These are phyloP conservation scores for Sisymbrium irio DNA, from an alignment of 345 rosid genomes.

Conservation along the genomic window DNA sequence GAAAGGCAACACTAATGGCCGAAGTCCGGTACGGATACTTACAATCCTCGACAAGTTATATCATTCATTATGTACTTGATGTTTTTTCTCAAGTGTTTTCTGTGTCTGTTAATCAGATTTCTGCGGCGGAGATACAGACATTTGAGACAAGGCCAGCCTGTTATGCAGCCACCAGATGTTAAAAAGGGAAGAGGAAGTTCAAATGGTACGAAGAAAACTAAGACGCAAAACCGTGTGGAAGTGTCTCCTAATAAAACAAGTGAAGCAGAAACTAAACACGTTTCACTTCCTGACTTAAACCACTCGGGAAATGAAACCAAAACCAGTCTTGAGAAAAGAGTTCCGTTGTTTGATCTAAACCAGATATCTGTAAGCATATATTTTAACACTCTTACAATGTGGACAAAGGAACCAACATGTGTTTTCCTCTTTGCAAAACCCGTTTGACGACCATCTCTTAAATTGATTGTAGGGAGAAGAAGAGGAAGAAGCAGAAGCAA, in stretches of 20 bases:
- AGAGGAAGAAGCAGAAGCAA: slow-evolving; percentile 39
- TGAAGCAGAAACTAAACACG: slow-evolving; percentile 31
- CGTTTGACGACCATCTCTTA: neutral
- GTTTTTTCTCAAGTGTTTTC: neutral
- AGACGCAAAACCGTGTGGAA: slow-evolving; percentile 10
- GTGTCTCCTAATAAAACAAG: slow-evolving; percentile 5
- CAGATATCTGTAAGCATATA: slow-evolving; percentile 65
- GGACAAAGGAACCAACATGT: neutral
- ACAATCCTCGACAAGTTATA: neutral
- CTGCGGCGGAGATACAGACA: slow-evolving; percentile 55
- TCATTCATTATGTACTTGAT: neutral
- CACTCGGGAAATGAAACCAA: slow-evolving; percentile 49
- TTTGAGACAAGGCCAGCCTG: slow-evolving; percentile 45
- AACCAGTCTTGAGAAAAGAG: slow-evolving; percentile 37
- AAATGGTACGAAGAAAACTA: slow-evolving; percentile 18
- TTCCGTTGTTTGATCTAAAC: slow-evolving; percentile 78
- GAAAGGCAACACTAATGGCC: slow-evolving; percentile 48
- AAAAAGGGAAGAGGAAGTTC: slow-evolving; percentile 24
- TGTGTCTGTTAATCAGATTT: slow-evolving; percentile 44
- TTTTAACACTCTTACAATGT: neutral
- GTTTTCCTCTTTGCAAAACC: neutral
- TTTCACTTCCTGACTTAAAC: slow-evolving; percentile 43
- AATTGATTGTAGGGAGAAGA: slow-evolving; percentile 62
- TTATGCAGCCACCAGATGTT: neutral
- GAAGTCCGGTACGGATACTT: slow-evolving; percentile 65